Percentiles rank a stretch among this genome's conserved stretches.
Evolutionary conservation across 495 filamentous ascomycete genomes (phyloP).

Genomic region (Polyplosphaeria fusca): DNA sequence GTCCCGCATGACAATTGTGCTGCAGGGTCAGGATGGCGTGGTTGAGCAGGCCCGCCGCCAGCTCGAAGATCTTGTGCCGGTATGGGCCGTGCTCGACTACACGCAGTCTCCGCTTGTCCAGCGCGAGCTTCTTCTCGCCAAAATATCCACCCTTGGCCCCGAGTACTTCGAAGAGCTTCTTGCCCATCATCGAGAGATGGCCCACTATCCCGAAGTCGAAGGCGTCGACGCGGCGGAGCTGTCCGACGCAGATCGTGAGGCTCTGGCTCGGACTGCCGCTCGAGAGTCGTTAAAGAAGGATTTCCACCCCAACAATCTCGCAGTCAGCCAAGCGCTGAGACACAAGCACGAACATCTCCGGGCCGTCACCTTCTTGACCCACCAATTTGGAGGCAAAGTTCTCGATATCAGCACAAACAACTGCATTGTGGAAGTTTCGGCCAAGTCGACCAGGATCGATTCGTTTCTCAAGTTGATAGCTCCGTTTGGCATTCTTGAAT

Average conservation of each 20-base stretch:
- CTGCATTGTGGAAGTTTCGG: slow-evolving; percentile 95
- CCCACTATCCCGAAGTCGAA: slow-evolving; percentile 43
- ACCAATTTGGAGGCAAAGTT: slow-evolving; percentile 97
- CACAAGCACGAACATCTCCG: slow-evolving; percentile 97
- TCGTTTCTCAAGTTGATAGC: slow-evolving; percentile 94
- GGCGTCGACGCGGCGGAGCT: slow-evolving; percentile 35
- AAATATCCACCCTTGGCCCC: slow-evolving; percentile 90
- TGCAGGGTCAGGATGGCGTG: slow-evolving; percentile 92
- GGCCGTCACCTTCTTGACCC: slow-evolving; percentile 89
- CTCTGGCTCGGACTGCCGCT: slow-evolving; percentile 25
- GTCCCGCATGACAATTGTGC: slow-evolving; percentile 97
- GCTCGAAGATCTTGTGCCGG: slow-evolving; percentile 92
- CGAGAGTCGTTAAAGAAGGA: slow-evolving; percentile 52
- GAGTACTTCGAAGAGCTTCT: slow-evolving; percentile 97
- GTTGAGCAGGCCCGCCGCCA: slow-evolving; percentile 96
- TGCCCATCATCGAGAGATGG: slow-evolving; percentile 83
- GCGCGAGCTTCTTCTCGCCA: slow-evolving; percentile 91
- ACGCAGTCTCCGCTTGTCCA: slow-evolving; percentile 90
- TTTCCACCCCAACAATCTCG: slow-evolving; percentile 84
- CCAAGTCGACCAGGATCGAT: slow-evolving; percentile 90
- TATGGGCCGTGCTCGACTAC: slow-evolving; percentile 98
- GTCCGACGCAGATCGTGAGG: slow-evolving; percentile 37
- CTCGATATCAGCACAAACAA: slow-evolving; percentile 96
- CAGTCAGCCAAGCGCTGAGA: slow-evolving; percentile 79
- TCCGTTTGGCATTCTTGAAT: slow-evolving; percentile 97